Evolutionary conservation across 179 eudicot genomes (phyloP), one percentile per base, ranked within the genome.

Genomic region (Gypsophila paniculata): DNA sequence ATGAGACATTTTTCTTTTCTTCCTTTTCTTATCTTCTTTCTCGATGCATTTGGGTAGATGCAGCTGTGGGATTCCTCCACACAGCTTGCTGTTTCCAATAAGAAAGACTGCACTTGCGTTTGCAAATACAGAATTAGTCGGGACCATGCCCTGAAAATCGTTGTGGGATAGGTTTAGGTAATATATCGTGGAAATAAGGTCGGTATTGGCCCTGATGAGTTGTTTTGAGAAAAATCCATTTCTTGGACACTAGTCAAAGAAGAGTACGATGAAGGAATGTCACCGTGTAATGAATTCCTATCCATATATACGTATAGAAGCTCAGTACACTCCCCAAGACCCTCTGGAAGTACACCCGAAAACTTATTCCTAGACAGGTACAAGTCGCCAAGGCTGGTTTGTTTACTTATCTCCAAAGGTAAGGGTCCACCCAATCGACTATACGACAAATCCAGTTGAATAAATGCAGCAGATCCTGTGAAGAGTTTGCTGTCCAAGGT

Each of bases 111-210:
- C 61, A 44, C 44, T 66, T 14, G 17, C 2, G 53, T 78, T 78
- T 25, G 42, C 52, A 34, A 75, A 79, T 17, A 67, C 46, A 0
- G 73, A 72, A 12, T 23, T 68, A 13, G 8, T 66, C 7, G 82
- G 82, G 0, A 79, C 79, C 65, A 42, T 36, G 14, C 76, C 79
- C 15, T 75, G 65, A 17, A 79, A 74, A 55, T 75, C 8, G 58
- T 79, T 75, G 57, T 6, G 68, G 5, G 78, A 75, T 17, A 79
- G 26, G 65, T 75, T 52, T 0, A 52, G 25, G 48, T 15, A 4
- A 25, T 8, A 17, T 38, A 12, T 8, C 0, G 74, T 11, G 61
- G 18, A 22, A 78, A 48, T 64, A 61, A 78, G 8, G 23, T 51
- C 0, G 77, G 77, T 61, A 77, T 68, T 32, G 46, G 17, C 17